Conservation (phyloP, 345 rosid genomes). For the Hibiscus mutabilis region DNA sequence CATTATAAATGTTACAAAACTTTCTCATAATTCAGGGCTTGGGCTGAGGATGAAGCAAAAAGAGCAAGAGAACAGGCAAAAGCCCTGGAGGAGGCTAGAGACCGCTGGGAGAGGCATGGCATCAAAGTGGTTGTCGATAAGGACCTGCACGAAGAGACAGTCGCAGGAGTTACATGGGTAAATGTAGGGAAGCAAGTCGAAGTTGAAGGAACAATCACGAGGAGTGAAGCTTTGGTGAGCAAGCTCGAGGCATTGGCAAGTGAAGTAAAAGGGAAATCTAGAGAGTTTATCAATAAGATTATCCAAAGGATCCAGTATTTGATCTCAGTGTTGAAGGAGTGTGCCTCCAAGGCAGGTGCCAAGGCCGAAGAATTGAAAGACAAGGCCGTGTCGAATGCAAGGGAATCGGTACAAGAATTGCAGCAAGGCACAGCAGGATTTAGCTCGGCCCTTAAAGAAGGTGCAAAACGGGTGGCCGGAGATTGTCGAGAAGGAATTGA, state of each 20-base stretch:
- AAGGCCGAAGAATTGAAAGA: slow-evolving; percentile 28
- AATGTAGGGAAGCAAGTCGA: slow-evolving; percentile 47
- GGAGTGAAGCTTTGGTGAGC: slow-evolving; percentile 44
- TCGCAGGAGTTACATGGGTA: slow-evolving; percentile 50
- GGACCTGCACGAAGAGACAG: slow-evolving; percentile 63
- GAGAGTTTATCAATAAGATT: slow-evolving; percentile 41
- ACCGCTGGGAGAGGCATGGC: slow-evolving; percentile 80
- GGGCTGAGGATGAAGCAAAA: slow-evolving; percentile 90
- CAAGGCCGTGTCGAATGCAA: slow-evolving; percentile 21
- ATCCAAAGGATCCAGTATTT: slow-evolving; percentile 38
- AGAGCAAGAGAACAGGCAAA: slow-evolving; percentile 18
- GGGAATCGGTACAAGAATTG: slow-evolving; percentile 34
- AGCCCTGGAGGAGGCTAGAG: slow-evolving; percentile 79
- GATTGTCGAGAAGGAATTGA: slow-evolving; percentile 63
- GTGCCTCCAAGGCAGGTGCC: slow-evolving; percentile 24
- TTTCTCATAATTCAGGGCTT: slow-evolving; percentile 41
- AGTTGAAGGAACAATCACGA: slow-evolving; percentile 45
- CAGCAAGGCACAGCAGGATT: slow-evolving; percentile 49
- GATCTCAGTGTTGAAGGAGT: slow-evolving; percentile 38
- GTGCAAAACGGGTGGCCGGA: slow-evolving; percentile 45
- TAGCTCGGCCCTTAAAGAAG: slow-evolving; percentile 41
- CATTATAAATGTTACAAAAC: neutral
- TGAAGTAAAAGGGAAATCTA: slow-evolving; percentile 42
- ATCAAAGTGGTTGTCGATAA: slow-evolving; percentile 72
- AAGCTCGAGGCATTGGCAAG: slow-evolving; percentile 58